Base-by-base conservation (phyloP, 2,329 filamentous ascomycete species). In the Neopestalotiopsis clavispora region DNA sequence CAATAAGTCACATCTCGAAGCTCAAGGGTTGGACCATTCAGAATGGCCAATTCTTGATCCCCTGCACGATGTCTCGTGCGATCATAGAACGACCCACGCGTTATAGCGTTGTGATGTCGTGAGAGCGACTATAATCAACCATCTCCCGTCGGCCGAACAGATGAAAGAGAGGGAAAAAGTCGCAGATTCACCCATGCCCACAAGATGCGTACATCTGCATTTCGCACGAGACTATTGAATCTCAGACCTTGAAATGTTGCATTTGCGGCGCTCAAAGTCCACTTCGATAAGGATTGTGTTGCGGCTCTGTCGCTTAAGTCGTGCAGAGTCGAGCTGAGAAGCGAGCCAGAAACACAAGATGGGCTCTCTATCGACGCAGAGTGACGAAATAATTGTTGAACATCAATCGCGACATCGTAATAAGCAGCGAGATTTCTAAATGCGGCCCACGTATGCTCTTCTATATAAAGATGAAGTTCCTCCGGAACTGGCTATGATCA, bases 91-190 rank as follows among this genome's bases (percentile, higher is more conserved):
- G 45, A 23, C 45, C 45, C 45, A 52, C 45, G 45, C 57, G 57
- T 59, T 59, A 59, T 59, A 59, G 57, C 57, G 57, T 59, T 59
- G 57, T 59, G 23, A 14, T 12, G 23, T 34, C 57, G 30, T 59
- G 30, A n/a, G 12, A 12, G 23, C 20, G 20, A 17, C 9, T 13
- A 23, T 59, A 28, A 9, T 34, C 23, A 6, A 4, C 57, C 57
- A 23, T 52, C 20, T 59, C 20, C 23, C 49, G 17, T 30, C 57
- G 17, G 57, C 57, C 57, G 30, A 59, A 12, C 23, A 12, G 14
- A 38, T 1, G 34, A 5, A 38, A 38, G 1, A 38, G 34, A 59
- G 57, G 57, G 5, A 28, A 28, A 59, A 6, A 5, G 6, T 28
- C 13, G 13, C 57, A 52, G 4, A 3, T 9, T 7, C 4, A 52